These are phyloP conservation scores for Lipomyces starkeyi DNA, from an alignment of 805 yeast genomes.

Conservation along the genomic window DNA sequence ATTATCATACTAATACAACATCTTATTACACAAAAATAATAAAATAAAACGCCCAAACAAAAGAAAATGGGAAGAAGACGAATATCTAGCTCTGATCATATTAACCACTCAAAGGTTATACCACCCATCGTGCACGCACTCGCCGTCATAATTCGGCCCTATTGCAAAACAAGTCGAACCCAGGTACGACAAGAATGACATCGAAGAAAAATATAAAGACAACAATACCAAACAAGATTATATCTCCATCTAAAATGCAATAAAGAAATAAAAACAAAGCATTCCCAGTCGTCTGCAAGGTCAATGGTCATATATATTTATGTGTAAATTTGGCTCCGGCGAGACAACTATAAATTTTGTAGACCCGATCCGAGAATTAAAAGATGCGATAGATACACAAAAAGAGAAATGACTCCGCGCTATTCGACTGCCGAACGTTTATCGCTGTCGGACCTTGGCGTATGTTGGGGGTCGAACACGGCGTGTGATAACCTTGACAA, in stretches of 20 bases:
- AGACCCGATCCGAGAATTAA: neutral
- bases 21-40: conserved; percentile 5
- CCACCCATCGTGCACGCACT: neutral
- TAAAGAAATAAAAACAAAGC: neutral
- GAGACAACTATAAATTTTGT: neutral
- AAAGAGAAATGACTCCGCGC: neutral
- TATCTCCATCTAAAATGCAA: neutral
- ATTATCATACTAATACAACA: neutral
- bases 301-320: too few relatives aligned
- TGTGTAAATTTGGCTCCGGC: neutral
- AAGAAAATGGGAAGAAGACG: conserved; percentile 6
- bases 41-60: conserved; percentile 6
- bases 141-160: neutral
- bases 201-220: neutral
- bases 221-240: neutral
- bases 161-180: neutral
- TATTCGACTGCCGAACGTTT: neutral
- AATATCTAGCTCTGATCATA: neutral
- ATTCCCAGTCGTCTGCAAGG: neutral
- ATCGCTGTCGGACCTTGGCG: conserved; percentile 86
- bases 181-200: neutral
- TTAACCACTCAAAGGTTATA: neutral
- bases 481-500: conserved; percentile 74
- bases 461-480: conserved; percentile 90
- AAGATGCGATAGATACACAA: conserved; percentile 1